Conservation (phyloP, 805 yeast genomes). For the Starmerella kuoi region DNA sequence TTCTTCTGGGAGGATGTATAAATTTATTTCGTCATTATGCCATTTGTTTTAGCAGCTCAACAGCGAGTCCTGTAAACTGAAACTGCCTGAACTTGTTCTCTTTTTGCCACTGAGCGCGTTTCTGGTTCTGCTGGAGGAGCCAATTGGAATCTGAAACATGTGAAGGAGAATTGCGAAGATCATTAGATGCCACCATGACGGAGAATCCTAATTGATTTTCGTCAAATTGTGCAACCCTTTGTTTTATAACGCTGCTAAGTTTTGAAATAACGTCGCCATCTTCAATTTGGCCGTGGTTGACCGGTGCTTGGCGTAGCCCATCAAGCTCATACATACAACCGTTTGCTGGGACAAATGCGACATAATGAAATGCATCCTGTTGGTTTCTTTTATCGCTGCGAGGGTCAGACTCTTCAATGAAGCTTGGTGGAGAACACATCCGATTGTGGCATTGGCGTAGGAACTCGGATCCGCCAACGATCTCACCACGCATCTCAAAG, state of each 20-base stretch:
- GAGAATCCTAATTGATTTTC: conserved; percentile 45
- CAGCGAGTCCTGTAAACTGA: conserved; percentile 42
- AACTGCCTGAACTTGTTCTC: conserved; percentile 46
- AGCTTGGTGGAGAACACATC: conserved; percentile 43
- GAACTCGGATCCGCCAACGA: conserved; percentile 45
- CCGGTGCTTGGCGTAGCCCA: conserved; percentile 46
- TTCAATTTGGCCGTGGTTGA: conserved; percentile 34
- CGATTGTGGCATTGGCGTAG: conserved; percentile 50
- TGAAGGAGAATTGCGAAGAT: conserved; percentile 31
- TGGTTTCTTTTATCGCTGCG: conserved; percentile 26
- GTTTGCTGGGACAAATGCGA: conserved; percentile 39
- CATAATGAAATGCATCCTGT: conserved; percentile 48
- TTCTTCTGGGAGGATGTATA: conserved; percentile 7
- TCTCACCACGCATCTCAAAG: conserved; percentile 46
- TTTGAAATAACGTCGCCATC: conserved; percentile 29
- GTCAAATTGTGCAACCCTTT: conserved; percentile 38
- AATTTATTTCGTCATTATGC: background rate
- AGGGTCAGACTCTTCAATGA: conserved; percentile 33
- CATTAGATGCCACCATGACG: conserved; percentile 41
- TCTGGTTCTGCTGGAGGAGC: conserved; percentile 33
- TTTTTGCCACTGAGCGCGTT: conserved; percentile 41
- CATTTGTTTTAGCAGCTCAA: conserved; percentile 36
- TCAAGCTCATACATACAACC: conserved; percentile 48
- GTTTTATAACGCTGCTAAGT: conserved; percentile 35
- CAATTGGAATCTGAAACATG: conserved; percentile 29